Base-by-base conservation (phyloP, 1,284 basidiomycete species). In the Trichosporon sp. region DNA sequence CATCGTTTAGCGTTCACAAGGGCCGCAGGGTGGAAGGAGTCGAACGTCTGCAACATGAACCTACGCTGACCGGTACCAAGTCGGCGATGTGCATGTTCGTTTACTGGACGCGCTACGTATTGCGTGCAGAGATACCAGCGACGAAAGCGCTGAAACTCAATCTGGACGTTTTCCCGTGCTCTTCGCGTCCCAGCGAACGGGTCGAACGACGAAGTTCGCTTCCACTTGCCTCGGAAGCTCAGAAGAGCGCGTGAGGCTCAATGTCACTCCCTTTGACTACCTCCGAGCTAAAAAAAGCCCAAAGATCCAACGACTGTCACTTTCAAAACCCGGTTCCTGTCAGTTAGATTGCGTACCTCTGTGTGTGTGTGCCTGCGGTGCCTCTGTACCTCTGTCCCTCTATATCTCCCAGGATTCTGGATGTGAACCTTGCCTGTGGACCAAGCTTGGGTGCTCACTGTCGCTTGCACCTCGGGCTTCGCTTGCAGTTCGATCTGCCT, bases 311-410 rank as follows among this genome's bases (percentile, higher is more conserved):
- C 51, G n/a, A 16, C 8, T 19, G 19, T 19, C 51, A 54, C 51
- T 54, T 54, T 26, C 51, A 54, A 54, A 54, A 54, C 51, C 51
- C 51, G 51, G 51, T 54, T 54, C 51, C 51, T 54, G 6, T n/a
- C 51, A 40, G 38, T 11, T 10, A n/a, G 51, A 16, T 5, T 51
- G 48, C 48, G 48, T 51, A 51, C 48, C 48, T 14, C 48, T 14
- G 4, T 3, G 7, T 54, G 19, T 7, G 16, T 26, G 51, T 54
- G 43, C 43, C 43, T 46, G 43, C 21, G 51, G 51, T 54, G 51
- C 51, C 51, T 54, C 19, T 10, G 51, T 40, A 12, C 38, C 38
- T 40, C 1, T 7, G 19, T 26, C 4, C 51, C 51, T 26, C 51
- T 54, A 19, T 54, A 54, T 19, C 51, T 54, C 51, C 51, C 51